These are phyloP conservation scores for Solanum habrochaites DNA, from an alignment of 257 asterid genomes.

Conservation along the genomic window DNA sequence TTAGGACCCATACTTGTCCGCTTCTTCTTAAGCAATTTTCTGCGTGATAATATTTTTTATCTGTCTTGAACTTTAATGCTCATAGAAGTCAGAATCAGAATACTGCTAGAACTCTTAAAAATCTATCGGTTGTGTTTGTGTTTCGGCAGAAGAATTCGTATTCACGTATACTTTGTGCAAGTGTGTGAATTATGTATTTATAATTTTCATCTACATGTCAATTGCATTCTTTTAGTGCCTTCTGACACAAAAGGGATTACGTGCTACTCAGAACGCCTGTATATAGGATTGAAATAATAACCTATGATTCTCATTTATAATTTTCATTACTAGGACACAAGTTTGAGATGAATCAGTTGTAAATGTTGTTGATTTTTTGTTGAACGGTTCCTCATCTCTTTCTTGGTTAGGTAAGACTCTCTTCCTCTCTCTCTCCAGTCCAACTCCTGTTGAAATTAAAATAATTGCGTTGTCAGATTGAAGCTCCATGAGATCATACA, in stretches of 20 bases:
- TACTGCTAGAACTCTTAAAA: neutral
- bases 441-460: neutral
- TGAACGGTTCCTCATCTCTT: conserved; percentile 57
- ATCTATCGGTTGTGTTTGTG: neutral
- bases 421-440: neutral
- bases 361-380: conserved; percentile 16
- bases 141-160: neutral
- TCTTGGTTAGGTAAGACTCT: conserved; percentile 38
- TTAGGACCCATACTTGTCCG: neutral
- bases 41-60: neutral
- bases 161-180: neutral
- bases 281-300: neutral
- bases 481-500: neutral
- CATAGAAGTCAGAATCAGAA: neutral
- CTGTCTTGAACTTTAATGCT: neutral
- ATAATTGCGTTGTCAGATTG: neutral
- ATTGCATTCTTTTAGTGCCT: neutral
- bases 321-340: neutral
- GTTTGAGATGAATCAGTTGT: neutral
- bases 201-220: neutral
- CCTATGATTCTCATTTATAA: neutral
- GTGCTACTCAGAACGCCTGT: neutral
- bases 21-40: neutral
- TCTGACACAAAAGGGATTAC: neutral
- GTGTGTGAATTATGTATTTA: neutral